These are phyloP conservation scores for Rhodotorula babjevae DNA, from an alignment of 768 basidiomycete species.

Conservation along the genomic window DNA sequence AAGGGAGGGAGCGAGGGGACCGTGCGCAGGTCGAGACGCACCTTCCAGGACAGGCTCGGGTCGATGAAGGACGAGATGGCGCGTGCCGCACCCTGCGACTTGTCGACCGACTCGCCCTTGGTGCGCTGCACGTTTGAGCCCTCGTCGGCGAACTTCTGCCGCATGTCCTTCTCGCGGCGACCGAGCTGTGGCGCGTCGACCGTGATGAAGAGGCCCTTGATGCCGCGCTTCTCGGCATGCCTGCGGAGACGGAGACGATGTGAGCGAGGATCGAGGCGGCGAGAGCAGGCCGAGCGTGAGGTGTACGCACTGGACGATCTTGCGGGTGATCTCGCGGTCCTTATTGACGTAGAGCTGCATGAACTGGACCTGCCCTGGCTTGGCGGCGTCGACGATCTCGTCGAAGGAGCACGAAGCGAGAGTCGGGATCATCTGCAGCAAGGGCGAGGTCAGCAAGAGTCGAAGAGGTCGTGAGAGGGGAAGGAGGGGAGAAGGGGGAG, in stretches of 20 bases:
- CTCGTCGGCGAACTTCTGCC: slow-evolving; percentile 81
- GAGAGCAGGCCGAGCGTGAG: background rate
- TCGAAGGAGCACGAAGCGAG: slow-evolving; percentile 93
- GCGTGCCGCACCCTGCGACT: slow-evolving; percentile 84
- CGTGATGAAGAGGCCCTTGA: slow-evolving; percentile 90
- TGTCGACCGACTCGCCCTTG: slow-evolving; percentile 58
- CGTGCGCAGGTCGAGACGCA: background rate
- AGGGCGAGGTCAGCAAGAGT: background rate
- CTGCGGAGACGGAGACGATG: background rate
- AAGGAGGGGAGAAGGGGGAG: background rate
- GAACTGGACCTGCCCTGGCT: slow-evolving; percentile 74
- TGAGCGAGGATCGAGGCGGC: background rate
- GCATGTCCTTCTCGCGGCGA: slow-evolving; percentile 67
- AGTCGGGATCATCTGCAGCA: slow-evolving; percentile 70
- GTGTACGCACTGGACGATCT: slow-evolving; percentile 65
- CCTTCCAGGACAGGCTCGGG: slow-evolving; percentile 73
- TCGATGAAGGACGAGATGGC: slow-evolving; percentile 98
- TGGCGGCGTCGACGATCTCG: slow-evolving; percentile 81
- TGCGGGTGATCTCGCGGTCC: slow-evolving; percentile 76
- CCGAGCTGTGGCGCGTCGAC: slow-evolving; percentile 97
- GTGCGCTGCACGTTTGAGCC: slow-evolving; percentile 54
- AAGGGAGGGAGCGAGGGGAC: too few relatives aligned
- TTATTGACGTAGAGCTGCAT: slow-evolving; percentile 91
- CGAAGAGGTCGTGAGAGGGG: background rate
- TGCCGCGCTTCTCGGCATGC: slow-evolving; percentile 81